These are phyloP conservation scores for Cystobasidium ongulense DNA, from an alignment of 768 basidiomycete species.

Conservation along the genomic window DNA sequence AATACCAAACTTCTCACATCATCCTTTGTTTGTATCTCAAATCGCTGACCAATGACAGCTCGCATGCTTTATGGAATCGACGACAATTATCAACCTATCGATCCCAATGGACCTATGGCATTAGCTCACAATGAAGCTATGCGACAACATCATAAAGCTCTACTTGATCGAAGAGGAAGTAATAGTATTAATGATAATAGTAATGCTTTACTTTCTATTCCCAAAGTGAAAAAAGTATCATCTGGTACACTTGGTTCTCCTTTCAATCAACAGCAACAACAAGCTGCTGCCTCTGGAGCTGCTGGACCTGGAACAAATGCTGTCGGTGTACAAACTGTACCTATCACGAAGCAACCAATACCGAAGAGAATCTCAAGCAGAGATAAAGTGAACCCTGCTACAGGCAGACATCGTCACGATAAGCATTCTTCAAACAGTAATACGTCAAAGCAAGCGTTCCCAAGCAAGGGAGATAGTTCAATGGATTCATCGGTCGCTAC, in stretches of 20 bases:
- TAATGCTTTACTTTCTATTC: background rate
- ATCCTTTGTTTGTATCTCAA: background rate
- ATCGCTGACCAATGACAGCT: background rate
- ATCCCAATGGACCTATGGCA: background rate
- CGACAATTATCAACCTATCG: background rate
- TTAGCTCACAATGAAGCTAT: constrained; percentile 10
- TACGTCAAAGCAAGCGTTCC: constrained; percentile 2
- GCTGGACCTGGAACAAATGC: background rate
- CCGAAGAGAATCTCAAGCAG: background rate
- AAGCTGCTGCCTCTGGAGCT: background rate
- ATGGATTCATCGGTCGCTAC: background rate
- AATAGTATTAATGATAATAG: background rate
- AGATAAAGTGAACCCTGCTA: background rate
- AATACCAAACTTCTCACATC: background rate
- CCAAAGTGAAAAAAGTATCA: background rate
- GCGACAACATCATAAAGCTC: background rate
- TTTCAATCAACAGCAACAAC: constrained; percentile 15
- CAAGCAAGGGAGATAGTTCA: background rate
- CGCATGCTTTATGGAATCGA: constrained; percentile 21
- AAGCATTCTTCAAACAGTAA: background rate
- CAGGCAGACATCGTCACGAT: background rate
- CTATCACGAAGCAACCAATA: background rate
- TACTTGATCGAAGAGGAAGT: background rate
- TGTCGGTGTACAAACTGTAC: background rate
- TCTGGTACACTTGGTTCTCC: constrained; percentile 22